Percentiles rank a stretch among this genome's conserved stretches.
Conservation (phyloP, 2,329 filamentous ascomycete species). For the Monascus ruber region DNA sequence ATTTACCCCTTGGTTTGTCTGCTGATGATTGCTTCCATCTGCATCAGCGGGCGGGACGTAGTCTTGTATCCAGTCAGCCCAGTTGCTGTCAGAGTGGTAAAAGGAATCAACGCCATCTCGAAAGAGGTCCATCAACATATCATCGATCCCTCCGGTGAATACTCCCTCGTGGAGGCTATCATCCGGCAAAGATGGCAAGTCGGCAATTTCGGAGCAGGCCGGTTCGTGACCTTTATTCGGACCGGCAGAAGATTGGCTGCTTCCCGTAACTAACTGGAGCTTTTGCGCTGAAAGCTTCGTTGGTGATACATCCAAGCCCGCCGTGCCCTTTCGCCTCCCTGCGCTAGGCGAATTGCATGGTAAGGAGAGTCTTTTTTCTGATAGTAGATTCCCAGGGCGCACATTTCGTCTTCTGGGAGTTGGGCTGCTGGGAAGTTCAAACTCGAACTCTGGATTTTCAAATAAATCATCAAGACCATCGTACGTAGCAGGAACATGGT, state of each 20-base stretch:
- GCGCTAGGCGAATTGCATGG: constrained; percentile 25
- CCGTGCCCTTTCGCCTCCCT: constrained; percentile 11
- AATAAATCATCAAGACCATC: constrained; percentile 57
- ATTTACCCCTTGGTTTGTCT: constrained; percentile 2
- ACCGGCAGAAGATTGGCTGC: constrained; percentile 9
- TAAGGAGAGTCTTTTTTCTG: constrained; percentile 26
- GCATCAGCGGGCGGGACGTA: constrained; percentile 22
- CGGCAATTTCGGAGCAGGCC: constrained; percentile 8
- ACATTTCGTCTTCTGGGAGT: constrained; percentile 44
- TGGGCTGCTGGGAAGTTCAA: constrained; percentile 46
- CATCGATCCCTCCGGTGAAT: constrained; percentile 19
- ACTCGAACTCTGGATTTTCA: constrained; percentile 41
- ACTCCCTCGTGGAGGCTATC: constrained; percentile 14
- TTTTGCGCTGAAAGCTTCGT: constrained; percentile 22
- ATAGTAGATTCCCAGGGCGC: constrained; percentile 22
- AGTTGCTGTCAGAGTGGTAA: constrained; percentile 13
- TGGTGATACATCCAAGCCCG: constrained; percentile 11
- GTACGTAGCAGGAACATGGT: constrained; percentile 34
- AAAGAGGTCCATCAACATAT: constrained; percentile 29
- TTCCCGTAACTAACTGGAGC: constrained; percentile 21
- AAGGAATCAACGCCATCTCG: constrained; percentile 15
- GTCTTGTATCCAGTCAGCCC: constrained; percentile 28
- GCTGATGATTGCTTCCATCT: constrained; percentile 8
- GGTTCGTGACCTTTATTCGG: constrained; percentile 16
- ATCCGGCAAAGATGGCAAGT: constrained; percentile 11